Evolutionary conservation across 2,329 filamentous ascomycete genomes (phyloP).

Genomic region (Domatiomyces catenatus): DNA sequence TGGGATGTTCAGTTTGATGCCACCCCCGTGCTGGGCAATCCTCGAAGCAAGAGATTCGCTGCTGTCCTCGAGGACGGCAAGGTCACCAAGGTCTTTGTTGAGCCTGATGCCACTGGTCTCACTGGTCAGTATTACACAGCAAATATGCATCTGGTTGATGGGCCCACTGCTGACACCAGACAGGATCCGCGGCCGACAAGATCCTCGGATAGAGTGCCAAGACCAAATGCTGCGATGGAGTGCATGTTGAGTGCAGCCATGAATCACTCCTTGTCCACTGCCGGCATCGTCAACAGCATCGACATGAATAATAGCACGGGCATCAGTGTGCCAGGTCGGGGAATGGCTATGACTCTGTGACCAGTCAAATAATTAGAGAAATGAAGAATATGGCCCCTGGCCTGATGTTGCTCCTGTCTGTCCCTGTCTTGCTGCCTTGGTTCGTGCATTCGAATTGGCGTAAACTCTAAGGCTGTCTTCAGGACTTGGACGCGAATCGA

Average conservation of each 20-base stretch:
- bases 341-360: not conserved
- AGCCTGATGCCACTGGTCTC: constrained; percentile 76
- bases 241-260: not conserved
- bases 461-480: too few relatives aligned
- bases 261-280: not conserved
- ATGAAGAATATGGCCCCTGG: not conserved
- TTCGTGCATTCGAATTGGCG: too few relatives aligned
- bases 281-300: not conserved
- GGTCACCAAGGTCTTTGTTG: constrained; percentile 65
- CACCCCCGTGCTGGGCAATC: constrained; percentile 61
- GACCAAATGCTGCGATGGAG: not conserved
- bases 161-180: constrained; percentile 1
- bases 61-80: constrained; percentile 71
- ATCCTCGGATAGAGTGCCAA: constrained; percentile 5
- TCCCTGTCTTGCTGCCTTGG: too few relatives aligned
- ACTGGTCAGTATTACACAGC: constrained; percentile 39
- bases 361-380: not conserved
- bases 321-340: not conserved
- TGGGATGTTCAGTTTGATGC: constrained; percentile 73
- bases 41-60: constrained; percentile 76
- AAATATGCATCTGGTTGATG: not conserved
- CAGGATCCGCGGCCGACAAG: constrained; percentile 14
- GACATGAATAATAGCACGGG: not conserved
- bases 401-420: not conserved
- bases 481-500: too few relatives aligned